Evolutionary conservation across 2,329 filamentous ascomycete genomes (phyloP).

Genomic region (Sphaerostilbella broomeana): DNA sequence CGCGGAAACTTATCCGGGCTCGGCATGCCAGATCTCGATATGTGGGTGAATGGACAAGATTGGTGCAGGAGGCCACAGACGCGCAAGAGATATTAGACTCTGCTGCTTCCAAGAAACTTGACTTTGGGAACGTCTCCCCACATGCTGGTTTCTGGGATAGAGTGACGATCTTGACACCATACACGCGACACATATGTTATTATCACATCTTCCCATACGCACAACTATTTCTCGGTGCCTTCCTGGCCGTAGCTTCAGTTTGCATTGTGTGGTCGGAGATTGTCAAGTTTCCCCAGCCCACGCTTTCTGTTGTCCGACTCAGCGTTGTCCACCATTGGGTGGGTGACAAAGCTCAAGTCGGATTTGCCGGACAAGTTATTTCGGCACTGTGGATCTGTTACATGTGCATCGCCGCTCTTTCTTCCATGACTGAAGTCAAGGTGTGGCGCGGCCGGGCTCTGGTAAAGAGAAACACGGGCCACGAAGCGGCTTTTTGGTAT

Average conservation of each 20-base stretch:
- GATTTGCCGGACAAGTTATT: slow-evolving; percentile 78
- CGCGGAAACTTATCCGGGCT: slow-evolving; percentile 72
- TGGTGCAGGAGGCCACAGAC: slow-evolving; percentile 67
- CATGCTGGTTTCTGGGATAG: slow-evolving; percentile 48
- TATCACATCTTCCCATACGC: slow-evolving; percentile 65
- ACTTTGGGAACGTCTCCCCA: slow-evolving; percentile 58
- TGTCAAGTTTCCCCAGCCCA: slow-evolving; percentile 72
- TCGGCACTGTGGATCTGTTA: slow-evolving; percentile 88
- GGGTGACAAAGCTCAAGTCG: slow-evolving; percentile 65
- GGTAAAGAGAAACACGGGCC: slow-evolving; percentile 83
- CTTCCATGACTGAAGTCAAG: slow-evolving; percentile 83
- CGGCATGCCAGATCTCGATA: slow-evolving; percentile 79
- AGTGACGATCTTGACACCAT: slow-evolving; percentile 64
- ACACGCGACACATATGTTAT: slow-evolving; percentile 72
- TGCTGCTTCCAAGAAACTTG: slow-evolving; percentile 69
- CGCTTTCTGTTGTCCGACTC: slow-evolving; percentile 62
- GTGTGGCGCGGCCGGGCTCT: slow-evolving; percentile 96
- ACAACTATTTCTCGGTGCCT: slow-evolving; percentile 55
- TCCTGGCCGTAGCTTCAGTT: slow-evolving; percentile 68
- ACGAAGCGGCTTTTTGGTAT: slow-evolving; percentile 94
- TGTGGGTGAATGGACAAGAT: slow-evolving; percentile 73
- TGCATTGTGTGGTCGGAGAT: slow-evolving; percentile 92
- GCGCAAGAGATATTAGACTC: slow-evolving; percentile 81
- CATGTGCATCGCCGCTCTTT: slow-evolving; percentile 87
- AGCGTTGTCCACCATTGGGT: slow-evolving; percentile 70